Base-by-base conservation (phyloP, 805 yeast genomes). In the Kazachstania martiniae region DNA sequence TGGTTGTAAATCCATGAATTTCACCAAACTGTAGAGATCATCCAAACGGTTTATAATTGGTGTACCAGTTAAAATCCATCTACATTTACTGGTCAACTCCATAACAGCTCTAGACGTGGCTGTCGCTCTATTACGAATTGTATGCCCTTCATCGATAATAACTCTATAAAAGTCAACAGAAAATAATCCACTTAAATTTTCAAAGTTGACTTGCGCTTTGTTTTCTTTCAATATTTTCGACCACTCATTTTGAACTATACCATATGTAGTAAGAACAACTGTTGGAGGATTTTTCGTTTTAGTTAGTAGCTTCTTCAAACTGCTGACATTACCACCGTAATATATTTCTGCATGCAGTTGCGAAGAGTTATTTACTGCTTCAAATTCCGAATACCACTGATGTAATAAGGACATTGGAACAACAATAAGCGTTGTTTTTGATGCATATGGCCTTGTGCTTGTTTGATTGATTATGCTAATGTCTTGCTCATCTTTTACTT, bases 1-100 rank as follows among this genome's bases (percentile, higher is more conserved):
- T 1, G 97, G 97, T 43, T 82, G 84, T n/a, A 87, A 57, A 27
- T 74, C 65, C 29, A 89, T 58, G 46, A 78, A 89, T 42, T 74
- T 73, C 12, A 86, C 71, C 30, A 86, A 56, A 5, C 94, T 77
- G 49, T 71, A 87, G 29, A 89, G 58, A 53, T 89, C 97, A 53
- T 89, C 96, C 8, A 89, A 62, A 40, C 87, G 62, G 53, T 87
- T 87, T 25, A 86, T 80, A 18, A 87, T 82, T 0, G 97, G 96
- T 0, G 97, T 87, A 6, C 97, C 97, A 0, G 96, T 85, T 29
- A 89, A 61, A 3, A 80, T 65, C 97, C 97, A 87, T 38, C 74
- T 73, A 30, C 91, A 63, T 13, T 65, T 61, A 44, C 83, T 74
- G 8, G 58, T 47, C n/a, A 87, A 49, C 15, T 71, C 79, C 54